Evolutionary conservation across 2,329 filamentous ascomycete species (phyloP).

Genomic region (Ampelomyces quisqualis): DNA sequence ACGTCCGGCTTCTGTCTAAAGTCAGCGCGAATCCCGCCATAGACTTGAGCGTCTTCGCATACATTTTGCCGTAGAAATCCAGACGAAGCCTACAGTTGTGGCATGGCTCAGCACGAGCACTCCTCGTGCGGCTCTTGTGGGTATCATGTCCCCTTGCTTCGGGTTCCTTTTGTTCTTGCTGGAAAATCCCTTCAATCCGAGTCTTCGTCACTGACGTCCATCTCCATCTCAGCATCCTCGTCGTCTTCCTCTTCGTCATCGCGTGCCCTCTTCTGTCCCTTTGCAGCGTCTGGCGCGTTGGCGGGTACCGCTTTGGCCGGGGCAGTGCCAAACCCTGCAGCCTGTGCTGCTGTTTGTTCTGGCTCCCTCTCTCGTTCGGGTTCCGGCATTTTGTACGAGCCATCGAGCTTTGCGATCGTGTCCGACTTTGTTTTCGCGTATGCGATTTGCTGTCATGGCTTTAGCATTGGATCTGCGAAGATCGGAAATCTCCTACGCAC

Average conservation of each 20-base stretch:
- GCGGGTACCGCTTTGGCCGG: slow-evolving; percentile 35
- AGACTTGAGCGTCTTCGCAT: background rate
- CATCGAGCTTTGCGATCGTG: slow-evolving; percentile 85
- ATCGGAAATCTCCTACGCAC: too few species aligned
- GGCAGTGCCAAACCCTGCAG: slow-evolving; percentile 46
- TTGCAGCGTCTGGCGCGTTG: slow-evolving; percentile 50
- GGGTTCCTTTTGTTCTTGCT: background rate
- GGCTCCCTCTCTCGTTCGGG: slow-evolving; percentile 21
- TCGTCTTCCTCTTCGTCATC: slow-evolving; percentile 62
- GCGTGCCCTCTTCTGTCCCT: slow-evolving; percentile 66
- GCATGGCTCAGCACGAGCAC: background rate
- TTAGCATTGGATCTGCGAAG: too few species aligned
- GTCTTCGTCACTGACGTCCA: slow-evolving; percentile 75
- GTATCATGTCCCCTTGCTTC: slow-evolving; percentile 17
- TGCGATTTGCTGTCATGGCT: slow-evolving; percentile 79
- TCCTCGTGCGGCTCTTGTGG: slow-evolving; percentile 9
- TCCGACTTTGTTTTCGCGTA: slow-evolving; percentile 91
- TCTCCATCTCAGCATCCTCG: slow-evolving; percentile 58
- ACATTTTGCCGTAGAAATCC: slow-evolving; percentile 1
- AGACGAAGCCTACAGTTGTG: too few species aligned
- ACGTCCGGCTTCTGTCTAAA: background rate
- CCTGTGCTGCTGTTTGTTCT: slow-evolving; percentile 36
- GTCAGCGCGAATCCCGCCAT: background rate
- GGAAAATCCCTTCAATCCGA: slow-evolving; percentile 47
- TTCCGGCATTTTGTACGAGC: slow-evolving; percentile 74